Evolutionary conservation across 805 yeast genomes (phyloP).

Genomic region (Scheffersomyces lignosus): DNA sequence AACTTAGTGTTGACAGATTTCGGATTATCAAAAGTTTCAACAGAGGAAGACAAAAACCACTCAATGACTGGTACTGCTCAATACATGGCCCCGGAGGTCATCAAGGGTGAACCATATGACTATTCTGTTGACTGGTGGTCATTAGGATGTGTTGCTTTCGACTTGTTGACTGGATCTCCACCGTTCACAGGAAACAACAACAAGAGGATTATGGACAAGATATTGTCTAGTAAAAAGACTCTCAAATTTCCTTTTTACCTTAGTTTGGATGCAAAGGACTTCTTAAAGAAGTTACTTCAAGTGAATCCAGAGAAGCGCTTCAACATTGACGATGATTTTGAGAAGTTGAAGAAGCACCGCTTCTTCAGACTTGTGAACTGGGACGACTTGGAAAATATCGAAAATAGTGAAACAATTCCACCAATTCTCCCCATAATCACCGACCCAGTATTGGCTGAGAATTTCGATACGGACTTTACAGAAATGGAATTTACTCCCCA

Average conservation of each 20-base stretch:
- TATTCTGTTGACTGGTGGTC: slow-evolving; percentile 51
- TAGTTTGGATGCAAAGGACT: slow-evolving; percentile 42
- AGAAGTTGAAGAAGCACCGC: slow-evolving; percentile 32
- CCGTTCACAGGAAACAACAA: slow-evolving; percentile 46
- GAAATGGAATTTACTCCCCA: slow-evolving; percentile 38
- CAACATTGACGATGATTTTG: slow-evolving; percentile 38
- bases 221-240: slow-evolving; percentile 29
- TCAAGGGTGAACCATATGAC: slow-evolving; percentile 40
- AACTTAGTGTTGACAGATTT: slow-evolving; percentile 45
- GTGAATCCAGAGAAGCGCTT: slow-evolving; percentile 37
- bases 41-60: slow-evolving; percentile 15
- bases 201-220: slow-evolving; percentile 40
- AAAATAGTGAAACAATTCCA: slow-evolving; percentile 24
- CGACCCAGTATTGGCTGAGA: slow-evolving; percentile 45
- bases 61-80: slow-evolving; percentile 48
- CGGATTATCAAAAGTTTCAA: slow-evolving; percentile 41
- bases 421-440: slow-evolving; percentile 46
- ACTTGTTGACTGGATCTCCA: slow-evolving; percentile 44
- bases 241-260: slow-evolving; percentile 42
- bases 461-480: slow-evolving; percentile 44
- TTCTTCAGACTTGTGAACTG: slow-evolving; percentile 42
- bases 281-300: slow-evolving; percentile 37
- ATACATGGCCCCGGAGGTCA: slow-evolving; percentile 50
- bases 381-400: slow-evolving; percentile 30
- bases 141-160: slow-evolving; percentile 44